Conservation (phyloP, 2,329 filamentous ascomycete species). For the Neophaeococcomyces aloes region DNA sequence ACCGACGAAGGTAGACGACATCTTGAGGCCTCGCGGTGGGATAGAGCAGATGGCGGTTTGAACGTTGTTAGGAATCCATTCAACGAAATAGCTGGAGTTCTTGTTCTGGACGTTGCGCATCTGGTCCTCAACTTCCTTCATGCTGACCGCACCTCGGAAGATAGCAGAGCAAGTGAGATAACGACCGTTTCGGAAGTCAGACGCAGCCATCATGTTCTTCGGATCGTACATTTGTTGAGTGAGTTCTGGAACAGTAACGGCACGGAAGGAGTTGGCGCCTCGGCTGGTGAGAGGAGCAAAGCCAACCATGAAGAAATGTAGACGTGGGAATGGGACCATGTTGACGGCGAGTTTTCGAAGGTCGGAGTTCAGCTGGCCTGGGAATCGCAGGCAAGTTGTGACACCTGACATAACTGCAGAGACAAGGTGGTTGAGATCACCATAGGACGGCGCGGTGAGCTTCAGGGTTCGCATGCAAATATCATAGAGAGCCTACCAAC, state of each 20-base stretch:
- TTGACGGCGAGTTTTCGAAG: conserved; percentile 99
- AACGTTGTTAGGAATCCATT: conserved; percentile 99
- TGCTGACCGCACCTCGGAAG: conserved; percentile 99
- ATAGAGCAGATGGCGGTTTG: conserved; percentile 99
- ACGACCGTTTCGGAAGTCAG: conserved; percentile 98
- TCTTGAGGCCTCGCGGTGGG: conserved; percentile 92
- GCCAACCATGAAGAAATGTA: conserved; percentile 99
- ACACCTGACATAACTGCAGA: conserved; percentile 99
- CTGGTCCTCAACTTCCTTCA: conserved; percentile 99
- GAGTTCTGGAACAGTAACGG: conserved; percentile 92
- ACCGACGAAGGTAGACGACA: conserved; percentile 97
- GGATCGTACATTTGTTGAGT: conserved; percentile 99
- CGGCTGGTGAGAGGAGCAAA: conserved; percentile 96
- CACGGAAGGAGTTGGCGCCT: conserved; percentile 88
- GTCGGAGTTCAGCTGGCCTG: conserved; percentile 98
- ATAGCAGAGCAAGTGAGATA: conserved; percentile 99
- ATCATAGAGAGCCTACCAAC: conserved; percentile 73
- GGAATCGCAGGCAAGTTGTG: conserved; percentile 97
- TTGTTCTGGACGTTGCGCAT: conserved; percentile 99
- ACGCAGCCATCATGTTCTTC: conserved; percentile 99
- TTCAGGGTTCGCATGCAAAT: conserved; percentile 99
- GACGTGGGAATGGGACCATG: conserved; percentile 99
- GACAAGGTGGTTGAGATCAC: conserved; percentile 98
- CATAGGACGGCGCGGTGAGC: conserved; percentile 96
- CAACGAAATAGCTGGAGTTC: conserved; percentile 98